Percentiles rank a stretch among this genome's conserved stretches.
phyloP scores from a whole-genome alignment of 2,329 filamentous ascomycete genomes.

The Helotiales sp. region DNA sequence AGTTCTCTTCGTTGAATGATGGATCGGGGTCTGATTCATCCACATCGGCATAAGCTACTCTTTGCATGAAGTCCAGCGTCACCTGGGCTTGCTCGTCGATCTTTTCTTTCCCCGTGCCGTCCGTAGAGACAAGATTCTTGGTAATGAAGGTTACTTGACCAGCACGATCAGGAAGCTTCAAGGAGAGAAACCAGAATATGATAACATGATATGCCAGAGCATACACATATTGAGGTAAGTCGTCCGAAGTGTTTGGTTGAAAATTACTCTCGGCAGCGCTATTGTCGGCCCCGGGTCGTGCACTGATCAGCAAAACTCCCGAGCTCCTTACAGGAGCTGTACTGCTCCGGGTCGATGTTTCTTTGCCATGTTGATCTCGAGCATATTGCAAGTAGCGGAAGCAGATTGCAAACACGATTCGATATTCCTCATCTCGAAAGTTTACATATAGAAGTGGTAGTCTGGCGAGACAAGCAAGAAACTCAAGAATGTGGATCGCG shows the following conservation, averaged over 20 bases:
- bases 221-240: conserved; percentile 90
- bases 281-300: conserved; percentile 42
- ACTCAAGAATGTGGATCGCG: conserved; percentile 93
- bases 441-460: conserved; percentile 84
- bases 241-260: conserved; percentile 56
- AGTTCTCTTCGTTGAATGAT: conserved; percentile 62
- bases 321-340: conserved; percentile 31
- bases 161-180: conserved; percentile 81
- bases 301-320: conserved; percentile 16
- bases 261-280: conserved; percentile 42
- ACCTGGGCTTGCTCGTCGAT: conserved; percentile 92
- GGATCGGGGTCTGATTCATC: conserved; percentile 71
- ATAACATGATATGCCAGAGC: conserved; percentile 93
- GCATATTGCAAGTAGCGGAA: conserved; percentile 92
- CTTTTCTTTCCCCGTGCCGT: conserved; percentile 70
- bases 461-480: conserved; percentile 84
- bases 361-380: conserved; percentile 57
- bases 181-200: conserved; percentile 91
- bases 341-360: conserved; percentile 38
- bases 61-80: conserved; percentile 92
- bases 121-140: conserved; percentile 76
- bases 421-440: conserved; percentile 88
- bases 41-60: conserved; percentile 81
- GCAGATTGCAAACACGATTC: conserved; percentile 92
- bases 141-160: conserved; percentile 89